A percentile compares a stretch with the other conserved stretches of the same genome.
phyloP scores from a whole-genome alignment of 1,139 yeast genomes.

The Eremothecium sinecaudum region DNA sequence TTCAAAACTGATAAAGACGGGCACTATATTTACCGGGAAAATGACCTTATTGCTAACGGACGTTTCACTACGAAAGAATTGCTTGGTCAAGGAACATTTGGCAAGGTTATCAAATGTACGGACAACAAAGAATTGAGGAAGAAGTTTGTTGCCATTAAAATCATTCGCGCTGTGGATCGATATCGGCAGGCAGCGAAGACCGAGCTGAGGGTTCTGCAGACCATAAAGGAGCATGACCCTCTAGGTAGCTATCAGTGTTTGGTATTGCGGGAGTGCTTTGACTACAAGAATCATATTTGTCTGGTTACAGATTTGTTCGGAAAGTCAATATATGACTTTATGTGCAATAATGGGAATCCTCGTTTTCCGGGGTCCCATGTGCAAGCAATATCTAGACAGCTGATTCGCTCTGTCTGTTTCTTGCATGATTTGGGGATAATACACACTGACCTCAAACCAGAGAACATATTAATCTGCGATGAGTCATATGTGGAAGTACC shows the following conservation, averaged over 20 bases:
- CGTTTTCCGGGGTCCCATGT: slow-evolving; percentile 77
- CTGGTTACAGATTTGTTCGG: slow-evolving; percentile 82
- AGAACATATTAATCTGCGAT: slow-evolving; percentile 72
- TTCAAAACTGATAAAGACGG: slow-evolving; percentile 61
- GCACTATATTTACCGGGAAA: slow-evolving; percentile 59
- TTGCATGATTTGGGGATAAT: slow-evolving; percentile 82
- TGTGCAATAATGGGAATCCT: slow-evolving; percentile 64
- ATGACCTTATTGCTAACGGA: slow-evolving; percentile 55
- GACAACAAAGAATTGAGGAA: slow-evolving; percentile 38
- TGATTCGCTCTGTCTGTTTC: slow-evolving; percentile 77
- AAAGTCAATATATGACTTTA: slow-evolving; percentile 79
- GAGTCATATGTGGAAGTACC: slow-evolving; percentile 35
- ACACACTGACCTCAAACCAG: slow-evolving; percentile 92
- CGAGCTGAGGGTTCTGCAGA: slow-evolving; percentile 58
- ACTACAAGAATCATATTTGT: slow-evolving; percentile 88
- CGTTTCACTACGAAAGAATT: slow-evolving; percentile 57
- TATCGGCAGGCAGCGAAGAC: slow-evolving; percentile 81
- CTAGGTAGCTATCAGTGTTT: slow-evolving; percentile 26
- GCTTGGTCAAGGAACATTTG: slow-evolving; percentile 96
- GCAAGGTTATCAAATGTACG: slow-evolving; percentile 75
- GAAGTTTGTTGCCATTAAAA: slow-evolving; percentile 78
- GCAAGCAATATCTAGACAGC: slow-evolving; percentile 79
- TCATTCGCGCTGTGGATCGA: slow-evolving; percentile 71
- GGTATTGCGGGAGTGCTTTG: slow-evolving; percentile 71
- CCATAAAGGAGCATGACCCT: slow-evolving; percentile 67